phyloP scores from a whole-genome alignment of 2,329 filamentous ascomycete genomes.

The Thielaviopsis cerberus region DNA sequence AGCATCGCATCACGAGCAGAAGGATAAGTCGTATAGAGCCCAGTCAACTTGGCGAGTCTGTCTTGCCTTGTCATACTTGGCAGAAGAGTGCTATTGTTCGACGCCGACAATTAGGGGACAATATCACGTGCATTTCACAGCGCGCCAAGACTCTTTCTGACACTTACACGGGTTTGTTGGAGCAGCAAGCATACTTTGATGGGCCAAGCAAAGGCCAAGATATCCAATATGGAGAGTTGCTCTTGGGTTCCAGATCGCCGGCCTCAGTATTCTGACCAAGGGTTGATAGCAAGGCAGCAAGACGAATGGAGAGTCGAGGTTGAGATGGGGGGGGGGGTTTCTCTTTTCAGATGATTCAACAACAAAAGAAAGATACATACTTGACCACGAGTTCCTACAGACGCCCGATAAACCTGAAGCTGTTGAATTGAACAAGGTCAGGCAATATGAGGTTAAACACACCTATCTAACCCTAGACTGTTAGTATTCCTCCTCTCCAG shows the following conservation, averaged over 20 bases:
- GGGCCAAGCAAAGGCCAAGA: background rate
- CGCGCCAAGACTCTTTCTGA: background rate
- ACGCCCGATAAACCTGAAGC: too few species aligned
- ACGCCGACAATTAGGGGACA: background rate
- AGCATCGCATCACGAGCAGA: background rate
- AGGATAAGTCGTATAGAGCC: background rate
- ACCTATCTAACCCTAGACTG: background rate
- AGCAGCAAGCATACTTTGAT: background rate
- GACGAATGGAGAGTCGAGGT: too few species aligned
- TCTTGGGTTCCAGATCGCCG: background rate
- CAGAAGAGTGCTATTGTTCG: background rate
- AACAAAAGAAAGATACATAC: too few species aligned
- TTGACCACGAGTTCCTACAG: too few species aligned
- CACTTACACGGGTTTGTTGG: background rate
- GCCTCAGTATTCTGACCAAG: background rate
- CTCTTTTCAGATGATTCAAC: too few species aligned
- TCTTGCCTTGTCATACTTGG: background rate
- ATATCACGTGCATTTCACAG: background rate
- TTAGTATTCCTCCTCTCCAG: background rate
- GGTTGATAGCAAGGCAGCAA: too few species aligned
- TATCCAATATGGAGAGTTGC: background rate
- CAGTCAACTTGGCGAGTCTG: background rate
- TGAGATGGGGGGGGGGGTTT: too few species aligned
- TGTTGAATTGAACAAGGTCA: too few species aligned
- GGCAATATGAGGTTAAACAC: too few species aligned